These are phyloP conservation scores for Chlamydomonas asymmetrica DNA, from an alignment of 139 green algal species.

Conservation along the genomic window DNA sequence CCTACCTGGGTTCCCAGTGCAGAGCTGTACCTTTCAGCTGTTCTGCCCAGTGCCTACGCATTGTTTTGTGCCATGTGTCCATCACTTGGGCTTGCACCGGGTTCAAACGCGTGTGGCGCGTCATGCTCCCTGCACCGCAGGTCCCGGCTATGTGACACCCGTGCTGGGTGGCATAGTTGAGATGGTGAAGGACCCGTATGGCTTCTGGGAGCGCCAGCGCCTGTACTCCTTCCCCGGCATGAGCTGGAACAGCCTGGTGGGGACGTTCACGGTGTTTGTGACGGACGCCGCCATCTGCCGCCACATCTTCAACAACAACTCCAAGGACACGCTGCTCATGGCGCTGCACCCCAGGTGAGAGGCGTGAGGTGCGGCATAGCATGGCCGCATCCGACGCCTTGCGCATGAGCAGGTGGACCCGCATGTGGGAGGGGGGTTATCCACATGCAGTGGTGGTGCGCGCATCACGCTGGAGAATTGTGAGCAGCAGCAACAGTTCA, in stretches of 20 bases:
- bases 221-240: constrained; percentile 61
- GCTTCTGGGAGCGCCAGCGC: constrained; percentile 66
- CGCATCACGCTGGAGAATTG: no score
- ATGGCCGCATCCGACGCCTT: no score
- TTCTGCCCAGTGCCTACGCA: not conserved
- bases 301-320: constrained; percentile 69
- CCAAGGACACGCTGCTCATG: constrained; percentile 67
- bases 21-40: not conserved
- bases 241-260: constrained; percentile 74
- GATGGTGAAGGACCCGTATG: constrained; percentile 79
- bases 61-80: no score
- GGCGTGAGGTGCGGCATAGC: not conserved
- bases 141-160: constrained; percentile 57
- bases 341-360: constrained; percentile 72
- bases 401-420: no score
- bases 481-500: no score
- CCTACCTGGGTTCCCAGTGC: not conserved
- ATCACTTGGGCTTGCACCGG: no score
- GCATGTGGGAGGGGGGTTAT: no score
- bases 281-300: constrained; percentile 73
- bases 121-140: constrained; percentile 16
- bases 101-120: no score
- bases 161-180: constrained; percentile 75
- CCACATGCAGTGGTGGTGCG: no score
- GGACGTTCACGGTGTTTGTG: constrained; percentile 79